Base-by-base conservation (phyloP, 2,329 filamentous ascomycete genomes). In the Colletotrichum cereale region DNA sequence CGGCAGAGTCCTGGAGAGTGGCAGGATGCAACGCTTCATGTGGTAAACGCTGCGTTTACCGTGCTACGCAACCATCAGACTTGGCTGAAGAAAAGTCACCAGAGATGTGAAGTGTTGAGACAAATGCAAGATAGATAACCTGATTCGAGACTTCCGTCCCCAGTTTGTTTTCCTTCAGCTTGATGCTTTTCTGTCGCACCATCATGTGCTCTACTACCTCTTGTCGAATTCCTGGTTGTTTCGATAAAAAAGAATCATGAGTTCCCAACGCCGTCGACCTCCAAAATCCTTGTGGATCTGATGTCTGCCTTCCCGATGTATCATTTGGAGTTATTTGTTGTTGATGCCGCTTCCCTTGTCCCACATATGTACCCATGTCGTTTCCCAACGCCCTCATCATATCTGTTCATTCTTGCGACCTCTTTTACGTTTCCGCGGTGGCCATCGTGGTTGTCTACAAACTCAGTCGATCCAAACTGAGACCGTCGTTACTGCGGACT, bases 391-490 rank as follows among this genome's bases (percentile, higher is more conserved):
- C 6, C 58, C 5, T 44, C 36, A 11, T 67, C 50, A 18, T 48
- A 16, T 60, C 16, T 53, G 50, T 18, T 65, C 62, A 47, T 62
- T 63, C 57, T 48, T 36, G 44, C 5, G 16, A 62, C 24, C 21
- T 21, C 24, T 38, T 12, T 11, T 21, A 21, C 62, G 44, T 24
- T 89, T 7, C 24, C 16, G 16, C 1, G 29, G n/a, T 26, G 29
- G 42, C 14, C 5, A 6, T 21, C 14, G n/a, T 26, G 8, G 2
- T 84, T 18, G 7, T 60, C 60, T 72, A 95, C 82, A 95, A 84
- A 78, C 92, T 95, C 80, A 95, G 80, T 66, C 91, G 87, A 82
- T 95, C 93, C 68, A 94, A 81, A 76, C 92, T 95, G 76, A 95
- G 80, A 52, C 92, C 87, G 78, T 95, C 93, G 66, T 91, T 90